Evolutionary conservation across 2,329 filamentous ascomycete species (phyloP).

Genomic region (Talaromyces rugulosus): DNA sequence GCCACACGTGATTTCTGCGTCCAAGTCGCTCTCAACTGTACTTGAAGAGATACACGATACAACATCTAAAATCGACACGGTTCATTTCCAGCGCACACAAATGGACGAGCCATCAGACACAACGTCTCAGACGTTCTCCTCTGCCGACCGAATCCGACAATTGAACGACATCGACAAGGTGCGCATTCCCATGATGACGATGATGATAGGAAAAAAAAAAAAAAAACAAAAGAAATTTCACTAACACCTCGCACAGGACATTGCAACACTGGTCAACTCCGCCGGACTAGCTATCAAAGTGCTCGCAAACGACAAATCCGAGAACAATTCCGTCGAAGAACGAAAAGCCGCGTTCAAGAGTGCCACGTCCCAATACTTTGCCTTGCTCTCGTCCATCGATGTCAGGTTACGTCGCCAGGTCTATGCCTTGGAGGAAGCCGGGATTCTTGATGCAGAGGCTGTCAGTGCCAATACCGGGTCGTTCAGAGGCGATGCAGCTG

Average conservation of each 20-base stretch:
- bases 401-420: conserved; percentile 72
- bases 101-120: background rate
- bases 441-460: conserved; percentile 57
- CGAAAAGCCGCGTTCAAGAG: conserved; percentile 58
- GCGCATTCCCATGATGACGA: conserved; percentile 5
- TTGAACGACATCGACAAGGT: conserved; percentile 74
- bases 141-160: conserved; percentile 74
- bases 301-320: conserved; percentile 50
- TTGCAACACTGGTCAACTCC: conserved; percentile 53
- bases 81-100: background rate
- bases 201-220: background rate
- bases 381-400: conserved; percentile 68
- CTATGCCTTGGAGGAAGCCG: conserved; percentile 75
- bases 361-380: conserved; percentile 60
- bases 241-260: conserved; percentile 38
- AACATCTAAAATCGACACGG: background rate
- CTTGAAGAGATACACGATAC: background rate
- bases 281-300: conserved; percentile 62
- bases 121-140: conserved; percentile 52
- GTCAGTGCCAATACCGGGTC: conserved; percentile 22
- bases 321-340: conserved; percentile 47
- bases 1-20: conserved; percentile 8
- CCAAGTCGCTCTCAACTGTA: background rate
- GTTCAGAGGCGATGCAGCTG: conserved; percentile 7
- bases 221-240: background rate